Percentiles rank a stretch among this genome's conserved stretches.
Conservation (phyloP, 106 monocot genomes). For the Ottelia alismoides region DNA sequence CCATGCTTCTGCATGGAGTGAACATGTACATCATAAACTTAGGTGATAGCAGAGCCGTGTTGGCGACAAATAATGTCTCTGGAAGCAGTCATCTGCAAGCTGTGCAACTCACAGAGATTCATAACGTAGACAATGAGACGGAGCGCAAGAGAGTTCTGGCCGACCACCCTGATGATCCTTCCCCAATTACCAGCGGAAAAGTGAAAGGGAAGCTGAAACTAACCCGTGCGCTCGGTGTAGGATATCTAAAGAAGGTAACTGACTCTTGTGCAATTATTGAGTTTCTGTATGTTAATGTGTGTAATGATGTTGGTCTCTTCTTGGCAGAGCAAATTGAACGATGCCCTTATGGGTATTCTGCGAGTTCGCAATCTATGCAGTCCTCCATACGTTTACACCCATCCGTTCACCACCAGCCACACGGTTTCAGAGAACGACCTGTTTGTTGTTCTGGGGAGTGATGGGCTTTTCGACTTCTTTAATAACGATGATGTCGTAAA, state of each 20-base stretch:
- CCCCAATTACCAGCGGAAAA: slow-evolving; percentile 33
- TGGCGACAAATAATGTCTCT: slow-evolving; percentile 24
- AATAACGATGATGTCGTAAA: slow-evolving; percentile 55
- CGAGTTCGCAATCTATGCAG: slow-evolving; percentile 51
- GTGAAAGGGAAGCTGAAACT: slow-evolving; percentile 77
- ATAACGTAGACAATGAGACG: slow-evolving; percentile 40
- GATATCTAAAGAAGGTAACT: slow-evolving; percentile 74
- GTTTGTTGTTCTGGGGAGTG: slow-evolving; percentile 79
- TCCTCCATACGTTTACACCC: slow-evolving; percentile 62
- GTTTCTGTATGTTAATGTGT: neutral
- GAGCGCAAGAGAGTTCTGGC: slow-evolving; percentile 44
- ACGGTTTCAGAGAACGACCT: slow-evolving; percentile 55
- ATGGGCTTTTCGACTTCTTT: slow-evolving; percentile 85
- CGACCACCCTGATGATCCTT: slow-evolving; percentile 66
- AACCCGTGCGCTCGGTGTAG: slow-evolving; percentile 87
- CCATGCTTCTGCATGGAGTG: slow-evolving; percentile 61
- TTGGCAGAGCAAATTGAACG: slow-evolving; percentile 58
- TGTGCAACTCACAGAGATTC: slow-evolving; percentile 66
- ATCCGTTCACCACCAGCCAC: slow-evolving; percentile 59
- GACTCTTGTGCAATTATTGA: neutral
- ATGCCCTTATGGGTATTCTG: slow-evolving; percentile 84
- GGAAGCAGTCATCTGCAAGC: slow-evolving; percentile 20
- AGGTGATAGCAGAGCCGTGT: slow-evolving; percentile 89
- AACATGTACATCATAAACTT: slow-evolving; percentile 59
- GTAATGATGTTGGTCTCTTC: neutral